Evolutionary conservation across 495 filamentous ascomycete species (phyloP).

Genomic region (Rostrohypoxylon terebratum): DNA sequence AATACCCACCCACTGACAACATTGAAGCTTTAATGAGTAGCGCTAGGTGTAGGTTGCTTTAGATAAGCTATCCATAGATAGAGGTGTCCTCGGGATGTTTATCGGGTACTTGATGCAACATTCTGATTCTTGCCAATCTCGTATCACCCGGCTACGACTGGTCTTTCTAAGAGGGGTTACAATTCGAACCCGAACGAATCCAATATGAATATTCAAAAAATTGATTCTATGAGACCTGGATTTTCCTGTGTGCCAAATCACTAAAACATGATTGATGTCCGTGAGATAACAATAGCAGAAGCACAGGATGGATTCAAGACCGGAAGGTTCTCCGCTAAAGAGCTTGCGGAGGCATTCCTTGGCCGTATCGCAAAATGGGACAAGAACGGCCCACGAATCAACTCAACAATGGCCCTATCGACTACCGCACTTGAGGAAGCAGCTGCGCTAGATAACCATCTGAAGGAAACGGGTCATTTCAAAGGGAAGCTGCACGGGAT

Average conservation of each 20-base stretch:
- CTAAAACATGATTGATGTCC: constrained; percentile 33
- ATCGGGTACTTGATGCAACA: background rate
- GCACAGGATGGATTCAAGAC: constrained; percentile 36
- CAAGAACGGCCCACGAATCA: constrained; percentile 41
- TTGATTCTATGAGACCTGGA: background rate
- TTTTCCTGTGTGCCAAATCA: background rate
- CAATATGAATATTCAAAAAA: background rate
- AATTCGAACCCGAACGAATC: background rate
- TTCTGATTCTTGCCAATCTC: background rate
- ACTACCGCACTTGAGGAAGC: constrained; percentile 35
- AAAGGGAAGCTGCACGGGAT: constrained; percentile 47
- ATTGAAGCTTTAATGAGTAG: too few relatives aligned
- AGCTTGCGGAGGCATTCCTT: constrained; percentile 37
- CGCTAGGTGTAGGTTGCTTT: background rate
- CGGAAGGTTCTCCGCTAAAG: constrained; percentile 36
- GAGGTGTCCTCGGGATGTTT: background rate
- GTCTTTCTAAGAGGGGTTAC: background rate
- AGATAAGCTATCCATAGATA: background rate
- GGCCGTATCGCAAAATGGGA: constrained; percentile 38
- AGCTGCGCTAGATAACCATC: constrained; percentile 25
- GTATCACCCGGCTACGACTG: background rate
- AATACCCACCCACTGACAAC: background rate
- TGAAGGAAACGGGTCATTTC: constrained; percentile 13
- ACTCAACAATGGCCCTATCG: constrained; percentile 44
- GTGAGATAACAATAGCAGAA: constrained; percentile 44